Evolutionary conservation across 495 filamentous ascomycete genomes (phyloP).

Genomic region (Penicillium chermesinum): DNA sequence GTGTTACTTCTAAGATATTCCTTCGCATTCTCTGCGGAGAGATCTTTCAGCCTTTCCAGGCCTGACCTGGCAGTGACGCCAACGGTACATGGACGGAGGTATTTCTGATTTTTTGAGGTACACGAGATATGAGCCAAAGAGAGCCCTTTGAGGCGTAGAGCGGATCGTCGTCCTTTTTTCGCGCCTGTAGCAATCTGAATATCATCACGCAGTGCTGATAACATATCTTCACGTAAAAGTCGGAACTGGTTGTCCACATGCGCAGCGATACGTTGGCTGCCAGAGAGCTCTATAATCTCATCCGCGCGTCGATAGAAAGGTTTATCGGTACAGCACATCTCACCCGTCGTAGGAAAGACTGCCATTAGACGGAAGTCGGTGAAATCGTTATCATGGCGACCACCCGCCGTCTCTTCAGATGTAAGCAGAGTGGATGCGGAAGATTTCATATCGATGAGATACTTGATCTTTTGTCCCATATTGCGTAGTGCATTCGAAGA

Average conservation of each 20-base stretch:
- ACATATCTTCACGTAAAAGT: slow-evolving; percentile 69
- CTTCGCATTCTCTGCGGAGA: slow-evolving; percentile 31
- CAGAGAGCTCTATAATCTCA: slow-evolving; percentile 22
- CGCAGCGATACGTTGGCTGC: slow-evolving; percentile 35
- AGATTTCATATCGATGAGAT: slow-evolving; percentile 28
- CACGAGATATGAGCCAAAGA: slow-evolving; percentile 26
- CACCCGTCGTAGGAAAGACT: slow-evolving; percentile 64
- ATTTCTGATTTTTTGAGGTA: slow-evolving; percentile 13
- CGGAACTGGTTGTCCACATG: slow-evolving; percentile 80
- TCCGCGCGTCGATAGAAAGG: slow-evolving; percentile 55
- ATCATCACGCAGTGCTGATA: slow-evolving; percentile 60
- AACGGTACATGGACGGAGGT: slow-evolving; percentile 38
- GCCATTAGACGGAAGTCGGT: slow-evolving; percentile 55
- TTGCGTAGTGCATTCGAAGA: slow-evolving; percentile 27
- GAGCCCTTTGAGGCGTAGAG: slow-evolving; percentile 23
- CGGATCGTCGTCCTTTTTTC: slow-evolving; percentile 38
- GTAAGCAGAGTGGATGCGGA: neutral
- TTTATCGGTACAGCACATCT: slow-evolving; percentile 52
- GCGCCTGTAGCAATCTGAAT: slow-evolving; percentile 38
- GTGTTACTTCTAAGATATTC: slow-evolving; percentile 43
- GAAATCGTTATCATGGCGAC: slow-evolving; percentile 76
- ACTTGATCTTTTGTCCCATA: slow-evolving; percentile 42
- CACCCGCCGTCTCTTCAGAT: slow-evolving; percentile 46
- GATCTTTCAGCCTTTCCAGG: slow-evolving; percentile 36
- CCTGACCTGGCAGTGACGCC: slow-evolving; percentile 40